phyloP scores from a whole-genome alignment of 129 eudicot genomes.

The Logfia minima region DNA sequence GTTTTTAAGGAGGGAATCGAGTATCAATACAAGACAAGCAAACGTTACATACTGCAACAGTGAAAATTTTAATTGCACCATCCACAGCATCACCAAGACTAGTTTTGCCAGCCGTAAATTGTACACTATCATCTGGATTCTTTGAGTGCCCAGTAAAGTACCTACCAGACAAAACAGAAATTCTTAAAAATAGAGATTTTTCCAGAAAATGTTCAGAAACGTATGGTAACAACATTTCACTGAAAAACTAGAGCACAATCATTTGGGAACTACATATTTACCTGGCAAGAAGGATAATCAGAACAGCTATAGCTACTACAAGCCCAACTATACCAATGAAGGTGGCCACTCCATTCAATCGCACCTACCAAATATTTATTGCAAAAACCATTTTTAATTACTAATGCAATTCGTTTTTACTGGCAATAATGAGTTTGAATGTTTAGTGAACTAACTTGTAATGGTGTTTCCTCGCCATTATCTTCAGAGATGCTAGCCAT shows the following conservation, averaged over 20 bases:
- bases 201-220: background rate
- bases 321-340: constrained; percentile 93
- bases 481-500: constrained; percentile 99
- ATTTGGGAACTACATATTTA: constrained; percentile 21
- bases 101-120: constrained; percentile 65
- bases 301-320: constrained; percentile 68
- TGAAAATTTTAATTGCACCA: constrained; percentile 78
- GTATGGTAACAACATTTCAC: background rate
- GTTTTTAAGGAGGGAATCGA: background rate
- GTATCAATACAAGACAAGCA: background rate
- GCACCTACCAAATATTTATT: constrained; percentile 47
- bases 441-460: constrained; percentile 57
- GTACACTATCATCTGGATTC: constrained; percentile 37
- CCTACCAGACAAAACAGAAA: constrained; percentile 34
- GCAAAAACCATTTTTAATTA: constrained; percentile 5
- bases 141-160: constrained; percentile 74
- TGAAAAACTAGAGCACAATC: background rate
- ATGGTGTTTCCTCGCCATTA: constrained; percentile 97
- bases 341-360: constrained; percentile 94
- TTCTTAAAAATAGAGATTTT: background rate
- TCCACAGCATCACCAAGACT: constrained; percentile 61
- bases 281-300: constrained; percentile 73
- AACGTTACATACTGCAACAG: constrained; percentile 75
- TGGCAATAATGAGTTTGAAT: background rate
- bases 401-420: background rate